These are phyloP conservation scores for Tilletia indica DNA, from an alignment of 1,284 basidiomycete genomes.

Conservation along the genomic window DNA sequence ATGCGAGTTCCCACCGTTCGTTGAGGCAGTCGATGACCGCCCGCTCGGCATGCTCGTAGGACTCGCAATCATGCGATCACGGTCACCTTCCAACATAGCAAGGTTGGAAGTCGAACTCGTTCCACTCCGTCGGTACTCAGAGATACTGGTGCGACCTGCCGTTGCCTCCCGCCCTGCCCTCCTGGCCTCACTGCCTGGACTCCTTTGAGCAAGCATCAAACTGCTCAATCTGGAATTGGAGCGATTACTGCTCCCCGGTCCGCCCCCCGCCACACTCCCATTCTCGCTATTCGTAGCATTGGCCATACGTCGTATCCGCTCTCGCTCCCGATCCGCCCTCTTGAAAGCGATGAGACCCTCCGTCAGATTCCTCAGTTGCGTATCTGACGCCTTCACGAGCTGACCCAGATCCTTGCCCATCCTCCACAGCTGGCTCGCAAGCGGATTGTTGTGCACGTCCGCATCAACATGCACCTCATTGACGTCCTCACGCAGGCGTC, in stretches of 20 bases:
- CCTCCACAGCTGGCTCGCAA: slow-evolving; percentile 2
- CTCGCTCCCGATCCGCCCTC: slow-evolving; percentile 7
- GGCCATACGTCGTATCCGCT: background rate
- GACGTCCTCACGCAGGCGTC: background rate
- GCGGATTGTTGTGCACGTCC: slow-evolving; percentile 13
- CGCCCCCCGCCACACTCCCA: slow-evolving; percentile 5
- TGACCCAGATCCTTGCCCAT: slow-evolving; percentile 12
- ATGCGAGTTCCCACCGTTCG: background rate
- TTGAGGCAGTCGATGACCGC: background rate
- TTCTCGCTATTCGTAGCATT: slow-evolving; percentile 3
- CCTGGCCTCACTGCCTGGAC: slow-evolving; percentile 4
- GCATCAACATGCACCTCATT: slow-evolving; percentile 14
- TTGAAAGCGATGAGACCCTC: slow-evolving; percentile 16
- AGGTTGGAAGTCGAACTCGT: slow-evolving; percentile 1
- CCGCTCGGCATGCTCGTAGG: slow-evolving; percentile 3
- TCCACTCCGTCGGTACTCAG: slow-evolving; percentile 9
- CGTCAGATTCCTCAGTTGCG: slow-evolving; percentile 4
- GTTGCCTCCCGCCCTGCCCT: slow-evolving; percentile 1
- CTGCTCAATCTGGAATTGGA: slow-evolving; percentile 9
- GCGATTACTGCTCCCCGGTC: slow-evolving; percentile 8
- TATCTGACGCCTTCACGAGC: slow-evolving; percentile 16
- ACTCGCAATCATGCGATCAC: slow-evolving; percentile 12
- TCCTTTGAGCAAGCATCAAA: background rate
- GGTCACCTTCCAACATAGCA: background rate
- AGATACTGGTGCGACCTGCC: slow-evolving; percentile 6